Percentiles rank a stretch among this genome's conserved stretches.
Evolutionary conservation across 495 filamentous ascomycete species (phyloP).

Genomic region (Clavariopsis aquatica): DNA sequence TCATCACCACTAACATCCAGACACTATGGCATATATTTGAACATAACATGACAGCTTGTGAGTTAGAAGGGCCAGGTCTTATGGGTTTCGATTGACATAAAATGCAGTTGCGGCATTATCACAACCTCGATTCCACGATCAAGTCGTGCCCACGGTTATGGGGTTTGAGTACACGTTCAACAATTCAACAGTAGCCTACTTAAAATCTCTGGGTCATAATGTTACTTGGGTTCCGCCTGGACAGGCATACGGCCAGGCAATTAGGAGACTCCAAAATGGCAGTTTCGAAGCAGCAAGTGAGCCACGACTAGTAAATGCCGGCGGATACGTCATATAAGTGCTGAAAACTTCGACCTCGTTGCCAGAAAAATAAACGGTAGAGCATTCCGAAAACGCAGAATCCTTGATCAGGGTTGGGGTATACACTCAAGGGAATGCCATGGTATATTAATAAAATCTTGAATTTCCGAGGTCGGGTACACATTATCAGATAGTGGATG

Average conservation of each 20-base stretch:
- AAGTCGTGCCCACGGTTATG: not conserved
- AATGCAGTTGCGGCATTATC: too few relatives aligned
- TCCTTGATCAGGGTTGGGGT: too few relatives aligned
- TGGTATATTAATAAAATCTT: too few relatives aligned
- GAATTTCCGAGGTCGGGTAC: too few relatives aligned
- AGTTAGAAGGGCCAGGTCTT: too few relatives aligned
- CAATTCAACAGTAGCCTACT: conserved; percentile 50
- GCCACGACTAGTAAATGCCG: conserved; percentile 6
- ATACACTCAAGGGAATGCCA: too few relatives aligned
- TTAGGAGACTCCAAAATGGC: conserved; percentile 67
- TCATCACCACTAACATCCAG: not conserved
- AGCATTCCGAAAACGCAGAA: too few relatives aligned
- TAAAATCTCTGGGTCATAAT: conserved; percentile 1
- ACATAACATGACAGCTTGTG: not conserved
- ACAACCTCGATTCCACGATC: conserved; percentile 6
- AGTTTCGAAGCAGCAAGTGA: conserved; percentile 75
- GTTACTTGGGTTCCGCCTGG: conserved; percentile 5
- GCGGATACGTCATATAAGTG: not conserved
- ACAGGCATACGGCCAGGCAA: conserved; percentile 51
- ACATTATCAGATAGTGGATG: too few relatives aligned
- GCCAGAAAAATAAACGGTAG: too few relatives aligned
- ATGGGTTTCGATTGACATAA: too few relatives aligned
- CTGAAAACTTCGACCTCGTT: too few relatives aligned
- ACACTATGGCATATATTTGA: conserved; percentile 3
- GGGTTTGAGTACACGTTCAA: not conserved